Conservation (phyloP, 495 filamentous ascomycete genomes). For the Corynascus novoguineensis region DNA sequence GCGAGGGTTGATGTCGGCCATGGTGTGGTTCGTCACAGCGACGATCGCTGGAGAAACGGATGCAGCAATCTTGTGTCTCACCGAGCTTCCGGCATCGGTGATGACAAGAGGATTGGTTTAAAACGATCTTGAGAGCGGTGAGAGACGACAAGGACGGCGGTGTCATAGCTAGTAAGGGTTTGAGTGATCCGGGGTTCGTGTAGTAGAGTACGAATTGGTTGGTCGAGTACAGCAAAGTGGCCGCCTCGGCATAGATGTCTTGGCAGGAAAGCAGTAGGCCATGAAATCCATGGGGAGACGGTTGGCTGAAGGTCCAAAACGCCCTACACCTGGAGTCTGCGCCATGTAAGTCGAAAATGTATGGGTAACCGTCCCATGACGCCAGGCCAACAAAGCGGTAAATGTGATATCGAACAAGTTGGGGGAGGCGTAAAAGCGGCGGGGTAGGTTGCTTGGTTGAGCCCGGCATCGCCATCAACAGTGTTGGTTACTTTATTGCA, state of each 20-base stretch:
- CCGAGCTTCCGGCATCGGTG: background rate
- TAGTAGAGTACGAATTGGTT: constrained; percentile 14
- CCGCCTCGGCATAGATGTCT: constrained; percentile 8
- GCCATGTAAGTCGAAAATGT: constrained; percentile 3
- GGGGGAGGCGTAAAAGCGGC: constrained; percentile 7
- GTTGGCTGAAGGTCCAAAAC: background rate
- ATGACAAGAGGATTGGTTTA: constrained; percentile 10
- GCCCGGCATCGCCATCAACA: background rate
- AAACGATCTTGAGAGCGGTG: constrained; percentile 10
- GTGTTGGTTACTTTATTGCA: background rate
- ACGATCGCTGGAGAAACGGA: background rate
- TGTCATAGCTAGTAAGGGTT: background rate
- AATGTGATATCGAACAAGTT: background rate
- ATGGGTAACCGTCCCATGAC: background rate
- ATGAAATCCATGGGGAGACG: background rate
- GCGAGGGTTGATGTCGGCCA: background rate
- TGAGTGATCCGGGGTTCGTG: constrained; percentile 6
- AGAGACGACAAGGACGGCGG: constrained; percentile 8
- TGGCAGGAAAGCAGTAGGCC: constrained; percentile 15
- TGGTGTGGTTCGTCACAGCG: background rate
- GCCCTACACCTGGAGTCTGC: background rate
- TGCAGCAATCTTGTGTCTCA: background rate
- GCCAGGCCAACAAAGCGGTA: constrained; percentile 4
- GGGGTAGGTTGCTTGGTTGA: background rate
- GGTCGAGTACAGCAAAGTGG: constrained; percentile 12